Evolutionary conservation across 2,329 filamentous ascomycete species (phyloP).

Genomic region (Penicillium fuscoglaucum): DNA sequence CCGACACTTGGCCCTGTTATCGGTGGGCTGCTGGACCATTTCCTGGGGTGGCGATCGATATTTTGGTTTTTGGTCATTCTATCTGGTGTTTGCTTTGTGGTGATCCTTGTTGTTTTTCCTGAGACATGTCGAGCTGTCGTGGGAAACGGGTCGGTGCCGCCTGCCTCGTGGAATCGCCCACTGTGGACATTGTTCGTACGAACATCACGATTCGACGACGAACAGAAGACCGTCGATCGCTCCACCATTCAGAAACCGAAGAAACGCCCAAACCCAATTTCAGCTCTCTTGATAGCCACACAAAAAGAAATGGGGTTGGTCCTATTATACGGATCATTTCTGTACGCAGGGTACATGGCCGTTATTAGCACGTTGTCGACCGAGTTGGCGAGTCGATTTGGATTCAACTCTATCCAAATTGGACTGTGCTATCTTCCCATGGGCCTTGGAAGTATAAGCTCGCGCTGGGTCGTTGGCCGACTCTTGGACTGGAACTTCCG

Average conservation of each 20-base stretch:
- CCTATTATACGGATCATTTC: conserved; percentile 35
- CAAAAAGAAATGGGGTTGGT: conserved; percentile 38
- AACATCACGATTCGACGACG: neutral
- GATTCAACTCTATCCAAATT: conserved; percentile 26
- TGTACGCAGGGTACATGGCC: conserved; percentile 50
- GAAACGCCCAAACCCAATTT: conserved; percentile 22
- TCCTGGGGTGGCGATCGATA: conserved; percentile 66
- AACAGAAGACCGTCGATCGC: conserved; percentile 1
- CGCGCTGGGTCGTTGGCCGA: conserved; percentile 26
- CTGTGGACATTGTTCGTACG: conserved; percentile 11
- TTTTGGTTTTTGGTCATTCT: conserved; percentile 68
- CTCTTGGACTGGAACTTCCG: conserved; percentile 71
- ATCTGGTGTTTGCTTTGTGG: conserved; percentile 46
- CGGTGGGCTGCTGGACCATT: conserved; percentile 64
- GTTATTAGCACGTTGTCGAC: conserved; percentile 47
- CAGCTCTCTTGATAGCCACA: conserved; percentile 32
- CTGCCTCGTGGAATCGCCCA: conserved; percentile 28
- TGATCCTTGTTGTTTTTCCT: conserved; percentile 59
- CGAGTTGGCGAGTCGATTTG: conserved; percentile 34
- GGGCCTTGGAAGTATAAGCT: conserved; percentile 28
- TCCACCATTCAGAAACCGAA: conserved; percentile 15
- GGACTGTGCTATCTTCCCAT: conserved; percentile 27
- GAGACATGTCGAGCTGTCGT: conserved; percentile 47
- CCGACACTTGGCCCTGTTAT: conserved; percentile 59
- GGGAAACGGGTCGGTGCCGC: conserved; percentile 34